Conservation (phyloP, 2,329 filamentous ascomycete genomes). For the Magnaporthiopsis rhizophila region DNA sequence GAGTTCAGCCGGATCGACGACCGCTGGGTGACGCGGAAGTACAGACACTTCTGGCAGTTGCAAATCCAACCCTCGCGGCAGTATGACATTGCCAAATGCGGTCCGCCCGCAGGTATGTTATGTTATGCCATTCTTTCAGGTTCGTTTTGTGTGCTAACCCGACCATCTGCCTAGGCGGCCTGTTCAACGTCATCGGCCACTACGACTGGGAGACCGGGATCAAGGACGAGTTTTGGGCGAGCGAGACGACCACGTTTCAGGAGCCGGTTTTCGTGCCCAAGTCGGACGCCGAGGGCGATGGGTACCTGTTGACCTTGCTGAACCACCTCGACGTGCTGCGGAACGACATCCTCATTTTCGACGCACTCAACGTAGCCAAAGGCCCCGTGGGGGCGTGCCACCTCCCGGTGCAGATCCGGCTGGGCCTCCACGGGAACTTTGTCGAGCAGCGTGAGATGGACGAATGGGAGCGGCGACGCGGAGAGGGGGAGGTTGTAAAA, state of each 20-base stretch:
- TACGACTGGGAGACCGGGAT: slow-evolving; percentile 30
- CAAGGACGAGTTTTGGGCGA: slow-evolving; percentile 35
- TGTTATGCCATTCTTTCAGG: slow-evolving; percentile 36
- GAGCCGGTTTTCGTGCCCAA: slow-evolving; percentile 45
- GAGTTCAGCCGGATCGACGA: slow-evolving; percentile 44
- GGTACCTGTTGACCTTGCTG: slow-evolving; percentile 38
- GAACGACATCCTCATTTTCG: slow-evolving; percentile 36
- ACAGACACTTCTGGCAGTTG: slow-evolving; percentile 39
- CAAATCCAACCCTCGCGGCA: slow-evolving; percentile 26
- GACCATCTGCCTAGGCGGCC: slow-evolving; percentile 19
- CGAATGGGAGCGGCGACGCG: slow-evolving; percentile 29
- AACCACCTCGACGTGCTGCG: slow-evolving; percentile 36
- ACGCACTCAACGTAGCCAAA: slow-evolving; percentile 28
- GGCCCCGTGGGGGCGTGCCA: slow-evolving; percentile 33
- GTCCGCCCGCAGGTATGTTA: slow-evolving; percentile 30
- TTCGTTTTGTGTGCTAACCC: slow-evolving; percentile 26
- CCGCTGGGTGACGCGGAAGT: slow-evolving; percentile 33
- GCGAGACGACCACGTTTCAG: slow-evolving; percentile 38
- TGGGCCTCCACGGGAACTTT: slow-evolving; percentile 36
- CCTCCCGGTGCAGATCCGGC: slow-evolving; percentile 30
- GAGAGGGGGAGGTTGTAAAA: slow-evolving; percentile 23
- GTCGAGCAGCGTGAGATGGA: slow-evolving; percentile 34
- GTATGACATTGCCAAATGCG: slow-evolving; percentile 36
- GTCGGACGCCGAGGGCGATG: slow-evolving; percentile 36
- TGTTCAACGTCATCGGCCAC: slow-evolving; percentile 40